Evolutionary conservation across 2,329 filamentous ascomycete species (phyloP).

Genomic region (Stachybotrys echinatus): DNA sequence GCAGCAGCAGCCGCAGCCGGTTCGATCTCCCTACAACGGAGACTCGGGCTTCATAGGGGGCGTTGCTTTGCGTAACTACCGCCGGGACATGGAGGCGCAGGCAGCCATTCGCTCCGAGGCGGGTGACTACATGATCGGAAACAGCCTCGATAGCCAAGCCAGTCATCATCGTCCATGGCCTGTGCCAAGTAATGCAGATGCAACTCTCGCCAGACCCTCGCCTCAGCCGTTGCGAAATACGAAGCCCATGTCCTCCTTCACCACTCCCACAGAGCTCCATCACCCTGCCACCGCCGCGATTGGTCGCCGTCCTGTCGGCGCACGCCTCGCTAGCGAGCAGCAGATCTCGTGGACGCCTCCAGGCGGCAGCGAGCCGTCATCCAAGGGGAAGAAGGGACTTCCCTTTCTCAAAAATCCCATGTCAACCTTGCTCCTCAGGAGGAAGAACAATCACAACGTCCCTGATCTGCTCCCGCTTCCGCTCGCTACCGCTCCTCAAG

Average conservation of each 20-base stretch:
- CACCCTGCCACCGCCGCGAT: conserved; percentile 19
- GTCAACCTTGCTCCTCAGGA: conserved; percentile 52
- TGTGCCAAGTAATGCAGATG: conserved; percentile 18
- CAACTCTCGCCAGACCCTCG: conserved; percentile 22
- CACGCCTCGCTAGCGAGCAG: conserved; percentile 33
- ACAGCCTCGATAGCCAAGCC: conserved; percentile 6
- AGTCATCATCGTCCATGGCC: conserved; percentile 22
- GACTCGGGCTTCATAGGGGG: conserved; percentile 50
- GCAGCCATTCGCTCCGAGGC: conserved; percentile 8
- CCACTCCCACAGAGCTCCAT: conserved; percentile 44
- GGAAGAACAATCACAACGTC: conserved; percentile 46
- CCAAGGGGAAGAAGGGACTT: conserved; percentile 47
- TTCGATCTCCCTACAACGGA: conserved; percentile 27
- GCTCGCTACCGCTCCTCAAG: conserved; percentile 31
- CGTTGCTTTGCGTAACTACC: conserved; percentile 46
- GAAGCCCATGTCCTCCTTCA: conserved; percentile 37
- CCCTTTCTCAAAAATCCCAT: conserved; percentile 57
- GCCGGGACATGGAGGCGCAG: conserved; percentile 28
- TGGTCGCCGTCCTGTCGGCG: conserved; percentile 37
- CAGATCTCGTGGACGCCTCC: conserved; percentile 23
- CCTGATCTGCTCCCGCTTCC: conserved; percentile 38
- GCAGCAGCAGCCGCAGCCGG: conserved; percentile 20
- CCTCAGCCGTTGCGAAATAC: conserved; percentile 17
- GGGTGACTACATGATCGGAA: conserved; percentile 11
- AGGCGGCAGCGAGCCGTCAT: conserved; percentile 27